A percentile compares a stretch with the other conserved stretches of the same genome.
Conservation (phyloP, 2,329 filamentous ascomycete species). For the Fusarium poae region DNA sequence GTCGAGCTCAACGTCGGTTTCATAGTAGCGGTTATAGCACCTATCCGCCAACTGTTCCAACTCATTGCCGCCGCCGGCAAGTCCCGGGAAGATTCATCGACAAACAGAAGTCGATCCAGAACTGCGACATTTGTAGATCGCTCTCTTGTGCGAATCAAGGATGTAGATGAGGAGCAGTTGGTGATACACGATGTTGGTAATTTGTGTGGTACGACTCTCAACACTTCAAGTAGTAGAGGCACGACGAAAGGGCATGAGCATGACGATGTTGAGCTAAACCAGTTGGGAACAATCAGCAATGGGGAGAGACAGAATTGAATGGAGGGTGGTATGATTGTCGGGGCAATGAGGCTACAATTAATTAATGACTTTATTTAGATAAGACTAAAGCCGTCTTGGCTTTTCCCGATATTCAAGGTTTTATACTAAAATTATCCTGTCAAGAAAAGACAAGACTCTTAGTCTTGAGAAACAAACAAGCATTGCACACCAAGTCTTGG, state of each 20-base stretch:
- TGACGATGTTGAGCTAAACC: neutral
- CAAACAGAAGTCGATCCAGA: neutral
- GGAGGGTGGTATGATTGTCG: neutral
- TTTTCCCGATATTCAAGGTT: neutral
- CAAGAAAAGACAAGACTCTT: slow-evolving; percentile 18
- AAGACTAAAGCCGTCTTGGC: neutral
- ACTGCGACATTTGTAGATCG: slow-evolving; percentile 1
- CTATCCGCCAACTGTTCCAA: neutral
- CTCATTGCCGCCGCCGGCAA: accelerated
- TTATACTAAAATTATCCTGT: slow-evolving; percentile 27
- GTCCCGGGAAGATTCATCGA: neutral
- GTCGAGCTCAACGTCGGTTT: slow-evolving; percentile 18
- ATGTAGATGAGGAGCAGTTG: slow-evolving; percentile 1
- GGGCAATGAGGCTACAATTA: neutral
- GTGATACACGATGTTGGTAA: neutral
- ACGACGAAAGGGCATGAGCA: neutral
- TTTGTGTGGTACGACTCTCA: neutral
- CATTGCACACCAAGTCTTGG: neutral
- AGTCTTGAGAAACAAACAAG: slow-evolving; percentile 24
- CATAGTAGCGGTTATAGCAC: slow-evolving; percentile 5
- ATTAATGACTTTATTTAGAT: slow-evolving; percentile 1
- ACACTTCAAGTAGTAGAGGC: neutral
- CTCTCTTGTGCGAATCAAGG: slow-evolving; percentile 1
- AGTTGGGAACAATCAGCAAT: neutral
- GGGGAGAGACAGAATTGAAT: neutral